Conservation (phyloP, 2,329 filamentous ascomycete genomes). For the Fusarium subtropicale region DNA sequence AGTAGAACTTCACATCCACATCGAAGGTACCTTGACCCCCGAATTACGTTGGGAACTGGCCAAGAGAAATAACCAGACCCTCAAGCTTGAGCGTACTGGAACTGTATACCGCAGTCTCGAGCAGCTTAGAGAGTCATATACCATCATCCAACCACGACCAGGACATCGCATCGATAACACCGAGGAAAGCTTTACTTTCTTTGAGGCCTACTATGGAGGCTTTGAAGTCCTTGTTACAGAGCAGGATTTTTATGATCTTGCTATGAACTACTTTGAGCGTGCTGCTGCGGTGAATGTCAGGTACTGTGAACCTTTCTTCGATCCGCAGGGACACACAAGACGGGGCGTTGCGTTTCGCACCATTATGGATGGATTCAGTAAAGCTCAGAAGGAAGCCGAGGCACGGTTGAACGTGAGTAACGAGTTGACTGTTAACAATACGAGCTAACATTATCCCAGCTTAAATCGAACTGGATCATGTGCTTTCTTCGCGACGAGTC, state of each 20-base stretch:
- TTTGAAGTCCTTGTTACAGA: constrained; percentile 76
- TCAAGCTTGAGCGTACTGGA: constrained; percentile 22
- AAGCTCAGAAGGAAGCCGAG: constrained; percentile 67
- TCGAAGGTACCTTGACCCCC: constrained; percentile 78
- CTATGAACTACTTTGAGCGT: constrained; percentile 75
- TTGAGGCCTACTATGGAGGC: constrained; percentile 80
- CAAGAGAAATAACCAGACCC: constrained; percentile 68
- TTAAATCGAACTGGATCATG: constrained; percentile 69
- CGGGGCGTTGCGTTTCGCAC: constrained; percentile 71
- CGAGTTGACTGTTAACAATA: accelerated
- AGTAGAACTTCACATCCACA: constrained; percentile 61
- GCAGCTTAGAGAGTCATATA: constrained; percentile 24
- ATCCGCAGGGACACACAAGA: constrained; percentile 77
- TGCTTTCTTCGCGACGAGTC: constrained; percentile 78
- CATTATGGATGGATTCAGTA: constrained; percentile 70
- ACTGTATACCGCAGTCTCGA: constrained; percentile 18
- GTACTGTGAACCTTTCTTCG: constrained; percentile 83
- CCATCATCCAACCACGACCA: constrained; percentile 47
- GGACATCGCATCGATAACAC: constrained; percentile 33
- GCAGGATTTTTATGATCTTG: constrained; percentile 76
- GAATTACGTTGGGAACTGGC: constrained; percentile 75
- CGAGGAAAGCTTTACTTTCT: constrained; percentile 57
- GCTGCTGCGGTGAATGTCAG: constrained; percentile 72
- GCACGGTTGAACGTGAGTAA: neutral
- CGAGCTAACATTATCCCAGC: neutral